Base-by-base conservation (phyloP, 164 flowering plant species). In the Macadamia tetraphylla region DNA sequence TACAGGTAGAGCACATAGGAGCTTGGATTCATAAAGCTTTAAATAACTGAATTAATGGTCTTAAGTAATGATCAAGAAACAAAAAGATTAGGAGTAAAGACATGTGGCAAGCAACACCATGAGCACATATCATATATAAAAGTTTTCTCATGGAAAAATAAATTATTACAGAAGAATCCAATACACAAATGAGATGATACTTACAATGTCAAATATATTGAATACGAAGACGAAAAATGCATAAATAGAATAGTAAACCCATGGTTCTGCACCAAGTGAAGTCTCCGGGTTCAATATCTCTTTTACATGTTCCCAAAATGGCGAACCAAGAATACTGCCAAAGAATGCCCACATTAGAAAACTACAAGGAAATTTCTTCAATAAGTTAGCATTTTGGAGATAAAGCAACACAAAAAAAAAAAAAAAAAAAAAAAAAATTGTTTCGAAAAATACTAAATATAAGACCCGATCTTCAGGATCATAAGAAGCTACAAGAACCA, bases 151-250 rank as follows among this genome's bases (percentile, higher is more conserved):
- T 32, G 60, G 40, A 51, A 64, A 7, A 4, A 64, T 3, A 48
- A 17, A 13, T 29, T 18, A 12, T 10, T 46, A 12, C 31, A 46
- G 40, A 29, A 51, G 43, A 58, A 58, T 9, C 43, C 14, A 55
- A 56, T 32, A 57, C 18, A 1, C 12, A 30, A 71, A 29, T 73
- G 31, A 52, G 62, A 74, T 77, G 73, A 66, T 65, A 86, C 98
- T 90, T 80, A 95, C 99, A 74, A 95, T 95, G 83, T 95, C 99
- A 81, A 90, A 88, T 73, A 95, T 95, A 69, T 95, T 95, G 83
- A 95, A 92, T 4, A 85, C 59, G 77, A 95, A 95, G 64, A 95
- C 98, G 66, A 85, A 86, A 68, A 95, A 89, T 46, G 96, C 96
- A 83, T 87, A 95, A 58, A 89, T 78, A 70, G 90, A 63, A 79